These are phyloP conservation scores for Jatropha curcas DNA, from an alignment of 345 rosid genomes.

Conservation along the genomic window DNA sequence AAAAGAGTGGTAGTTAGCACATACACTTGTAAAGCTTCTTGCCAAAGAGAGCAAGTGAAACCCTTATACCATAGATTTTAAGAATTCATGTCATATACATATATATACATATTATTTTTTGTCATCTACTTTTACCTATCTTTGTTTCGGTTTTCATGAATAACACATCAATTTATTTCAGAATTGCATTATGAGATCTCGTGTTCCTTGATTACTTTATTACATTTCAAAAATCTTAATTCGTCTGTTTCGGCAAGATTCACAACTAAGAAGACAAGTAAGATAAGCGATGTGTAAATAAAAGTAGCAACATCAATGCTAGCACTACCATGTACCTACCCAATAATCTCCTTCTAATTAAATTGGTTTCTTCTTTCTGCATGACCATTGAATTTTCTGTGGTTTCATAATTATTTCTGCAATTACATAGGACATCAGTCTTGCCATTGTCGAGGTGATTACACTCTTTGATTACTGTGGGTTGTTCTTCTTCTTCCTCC, in stretches of 20 bases:
- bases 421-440: background rate
- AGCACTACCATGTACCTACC: constrained; percentile 14
- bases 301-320: constrained; percentile 21
- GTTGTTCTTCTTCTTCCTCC: constrained; percentile 13
- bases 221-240: background rate
- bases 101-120: background rate
- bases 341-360: constrained; percentile 19
- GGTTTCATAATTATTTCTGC: background rate
- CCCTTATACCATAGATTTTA: constrained; percentile 17
- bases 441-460: constrained; percentile 4
- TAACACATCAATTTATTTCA: background rate
- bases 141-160: background rate
- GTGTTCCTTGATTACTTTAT: background rate
- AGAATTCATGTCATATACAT: constrained; percentile 7
- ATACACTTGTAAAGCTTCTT: constrained; percentile 42
- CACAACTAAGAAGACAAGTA: constrained; percentile 3
- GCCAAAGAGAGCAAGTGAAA: constrained; percentile 15
- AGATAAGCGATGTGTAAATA: constrained; percentile 8
- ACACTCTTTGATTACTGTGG: background rate
- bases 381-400: background rate
- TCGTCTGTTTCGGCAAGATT: too few species aligned
- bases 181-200: too few species aligned
- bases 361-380: constrained; percentile 11
- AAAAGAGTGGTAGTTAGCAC: constrained; percentile 36
- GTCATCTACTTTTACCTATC: background rate